Evolutionary conservation across 805 yeast species (phyloP), one percentile per base, ranked within the genome.

Genomic region (Deakozyma indianensis): DNA sequence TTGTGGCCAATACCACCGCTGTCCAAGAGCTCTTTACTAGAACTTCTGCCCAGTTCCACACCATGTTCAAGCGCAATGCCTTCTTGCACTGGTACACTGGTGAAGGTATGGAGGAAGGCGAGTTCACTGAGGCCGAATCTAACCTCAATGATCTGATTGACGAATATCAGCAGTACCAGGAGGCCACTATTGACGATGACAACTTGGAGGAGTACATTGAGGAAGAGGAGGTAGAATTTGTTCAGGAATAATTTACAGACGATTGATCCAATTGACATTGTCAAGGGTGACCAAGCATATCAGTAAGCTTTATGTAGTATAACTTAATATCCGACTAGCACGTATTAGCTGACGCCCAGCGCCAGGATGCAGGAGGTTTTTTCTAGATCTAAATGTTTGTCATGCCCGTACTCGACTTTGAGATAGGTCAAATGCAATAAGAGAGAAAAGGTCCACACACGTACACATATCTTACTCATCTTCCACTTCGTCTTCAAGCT

Each of bases 71-170:
- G 64, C 80, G 92, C 69, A 82, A 82, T 64, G 96, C 96, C 51
- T 87, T 87, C 78, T 78, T 87, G 66, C 96, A 87, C 65, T 87
- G 96, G 96, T 87, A 87, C 69, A 83, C 94, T 15, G 75, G 81
- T 54, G 96, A 87, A 67, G 96, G 96, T 69, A 88, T 87, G 96
- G 96, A 87, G 58, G 94, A 83, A 68, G 75, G 80, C 73, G 96
- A 87, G 69, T 87, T 87, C 67, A 77, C 87, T 48, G 96, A 87
- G 69, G 96, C 96, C 45, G 94, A 85, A 68, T 79, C 94, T 47
- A 84, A 87, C 64, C 80, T 87, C 86, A 77, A 78, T 56, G 96
- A 88, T 66, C 73, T 87, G 59, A 90, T 87, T 45, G 78, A 80
- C 59, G 96, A 87, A 67, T 80, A 87, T 64, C 94, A 86, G 70